Percentiles rank a stretch among this genome's conserved stretches.
phyloP scores from a whole-genome alignment of 306 rosid species.

The Chamaecrista fasciculata region DNA sequence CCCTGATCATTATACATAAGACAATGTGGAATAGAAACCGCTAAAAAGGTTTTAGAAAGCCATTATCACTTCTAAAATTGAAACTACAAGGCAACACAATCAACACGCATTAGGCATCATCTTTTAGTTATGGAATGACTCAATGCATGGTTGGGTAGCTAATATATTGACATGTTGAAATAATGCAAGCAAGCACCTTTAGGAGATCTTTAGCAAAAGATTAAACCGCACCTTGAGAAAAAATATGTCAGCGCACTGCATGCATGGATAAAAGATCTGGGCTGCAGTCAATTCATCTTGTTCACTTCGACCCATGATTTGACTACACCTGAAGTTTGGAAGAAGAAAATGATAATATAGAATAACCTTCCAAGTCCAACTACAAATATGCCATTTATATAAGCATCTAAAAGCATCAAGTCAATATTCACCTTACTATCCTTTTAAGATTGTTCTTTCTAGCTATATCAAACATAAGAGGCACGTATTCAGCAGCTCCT shows the following conservation, averaged over 20 bases:
- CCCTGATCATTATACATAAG: no score
- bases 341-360: background rate
- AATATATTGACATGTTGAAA: no score
- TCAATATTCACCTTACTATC: constrained; percentile 51
- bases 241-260: no score
- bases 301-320: no score
- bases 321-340: constrained; percentile 60
- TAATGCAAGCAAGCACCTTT: constrained; percentile 8
- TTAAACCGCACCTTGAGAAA: constrained; percentile 53
- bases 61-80: background rate
- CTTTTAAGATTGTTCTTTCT: constrained; percentile 66
- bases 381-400: no score
- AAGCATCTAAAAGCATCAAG: background rate
- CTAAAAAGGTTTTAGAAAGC: background rate
- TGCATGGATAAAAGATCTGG: no score
- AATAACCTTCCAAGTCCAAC: background rate
- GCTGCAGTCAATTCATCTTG: no score
- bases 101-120: no score
- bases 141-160: no score
- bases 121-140: no score
- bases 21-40: background rate
- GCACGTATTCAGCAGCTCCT: constrained; percentile 77
- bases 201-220: background rate
- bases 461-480: constrained; percentile 85
- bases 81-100: no score